Evolutionary conservation across 1,284 basidiomycete species (phyloP).

Genomic region (Cystobasidiaceae sp.): DNA sequence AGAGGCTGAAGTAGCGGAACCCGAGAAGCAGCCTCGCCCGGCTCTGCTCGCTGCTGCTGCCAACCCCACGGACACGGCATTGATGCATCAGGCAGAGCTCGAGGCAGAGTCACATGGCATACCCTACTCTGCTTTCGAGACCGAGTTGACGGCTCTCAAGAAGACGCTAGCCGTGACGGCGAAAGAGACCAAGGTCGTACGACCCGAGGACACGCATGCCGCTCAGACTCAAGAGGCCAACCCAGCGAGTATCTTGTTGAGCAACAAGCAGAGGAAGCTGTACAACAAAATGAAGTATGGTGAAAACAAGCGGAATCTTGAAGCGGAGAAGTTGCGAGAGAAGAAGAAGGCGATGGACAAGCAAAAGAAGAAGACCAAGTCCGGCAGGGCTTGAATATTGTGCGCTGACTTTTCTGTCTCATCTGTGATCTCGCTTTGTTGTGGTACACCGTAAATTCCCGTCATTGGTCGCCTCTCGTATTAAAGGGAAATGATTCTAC

Average conservation of each 20-base stretch:
- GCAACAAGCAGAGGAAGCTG: constrained; percentile 90
- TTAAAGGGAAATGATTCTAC: no score
- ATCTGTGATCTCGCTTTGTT: no score
- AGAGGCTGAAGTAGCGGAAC: constrained; percentile 24
- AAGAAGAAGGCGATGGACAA: constrained; percentile 28
- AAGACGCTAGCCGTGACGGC: constrained; percentile 58
- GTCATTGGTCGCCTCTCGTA: no score
- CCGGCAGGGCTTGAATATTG: no score
- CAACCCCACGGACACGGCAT: constrained; percentile 60
- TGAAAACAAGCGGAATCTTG: constrained; percentile 63
- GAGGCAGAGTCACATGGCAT: constrained; percentile 86
- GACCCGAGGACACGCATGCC: constrained; percentile 41
- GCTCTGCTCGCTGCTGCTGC: constrained; percentile 57
- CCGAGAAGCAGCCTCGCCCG: constrained; percentile 35
- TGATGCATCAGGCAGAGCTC: constrained; percentile 81
- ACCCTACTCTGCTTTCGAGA: constrained; percentile 75
- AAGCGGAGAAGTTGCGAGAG: constrained; percentile 37
- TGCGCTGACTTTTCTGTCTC: no score
- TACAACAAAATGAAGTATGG: constrained; percentile 94
- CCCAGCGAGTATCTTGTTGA: constrained; percentile 98
- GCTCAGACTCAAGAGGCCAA: constrained; percentile 62
- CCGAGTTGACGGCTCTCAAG: constrained; percentile 54
- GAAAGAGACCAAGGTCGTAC: constrained; percentile 32
- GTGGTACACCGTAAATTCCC: no score
- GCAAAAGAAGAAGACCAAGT: constrained; percentile 26